A percentile compares a stretch with the other conserved stretches of the same genome.
phyloP scores from a whole-genome alignment of 305 asterid genomes.

The Plantago coronopus region DNA sequence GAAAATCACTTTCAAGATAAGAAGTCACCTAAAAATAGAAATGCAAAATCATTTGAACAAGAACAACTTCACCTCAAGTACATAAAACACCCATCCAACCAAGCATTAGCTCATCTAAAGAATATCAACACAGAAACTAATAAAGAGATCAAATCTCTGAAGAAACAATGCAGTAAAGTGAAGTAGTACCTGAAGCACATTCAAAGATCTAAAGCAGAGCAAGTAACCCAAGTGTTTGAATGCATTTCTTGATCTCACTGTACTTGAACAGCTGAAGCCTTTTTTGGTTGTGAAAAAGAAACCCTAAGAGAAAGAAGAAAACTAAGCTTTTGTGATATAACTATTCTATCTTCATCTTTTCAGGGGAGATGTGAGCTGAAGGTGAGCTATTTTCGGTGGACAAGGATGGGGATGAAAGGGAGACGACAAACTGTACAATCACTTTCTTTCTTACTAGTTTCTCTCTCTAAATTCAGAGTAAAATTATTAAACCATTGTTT shows the following conservation, averaged over 20 bases:
- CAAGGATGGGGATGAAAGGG: slow-evolving; percentile 30
- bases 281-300: slow-evolving; percentile 8
- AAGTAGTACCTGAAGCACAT: slow-evolving; percentile 35
- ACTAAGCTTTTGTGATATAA: slow-evolving; percentile 23
- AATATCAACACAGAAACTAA: neutral
- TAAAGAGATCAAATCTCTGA: neutral
- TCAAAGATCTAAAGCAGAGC: slow-evolving; percentile 28
- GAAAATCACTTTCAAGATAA: neutral
- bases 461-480: slow-evolving; percentile 24
- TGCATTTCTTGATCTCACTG: neutral
- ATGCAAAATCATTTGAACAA: neutral
- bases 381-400: slow-evolving; percentile 30
- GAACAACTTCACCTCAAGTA: neutral
- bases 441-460: too few relatives aligned
- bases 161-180: slow-evolving; percentile 23
- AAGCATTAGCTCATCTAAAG: slow-evolving; percentile 1
- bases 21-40: neutral
- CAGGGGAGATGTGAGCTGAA: slow-evolving; percentile 18
- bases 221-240: too few relatives aligned
- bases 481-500: slow-evolving; percentile 3
- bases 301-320: slow-evolving; percentile 16
- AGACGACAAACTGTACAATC: slow-evolving; percentile 27
- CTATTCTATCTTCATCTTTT: slow-evolving; percentile 4
- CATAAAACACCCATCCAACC: slow-evolving; percentile 3
- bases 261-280: neutral